phyloP scores from a whole-genome alignment of 371 early-diverging fungal genomes.

The Haplosporangium sp. region DNA sequence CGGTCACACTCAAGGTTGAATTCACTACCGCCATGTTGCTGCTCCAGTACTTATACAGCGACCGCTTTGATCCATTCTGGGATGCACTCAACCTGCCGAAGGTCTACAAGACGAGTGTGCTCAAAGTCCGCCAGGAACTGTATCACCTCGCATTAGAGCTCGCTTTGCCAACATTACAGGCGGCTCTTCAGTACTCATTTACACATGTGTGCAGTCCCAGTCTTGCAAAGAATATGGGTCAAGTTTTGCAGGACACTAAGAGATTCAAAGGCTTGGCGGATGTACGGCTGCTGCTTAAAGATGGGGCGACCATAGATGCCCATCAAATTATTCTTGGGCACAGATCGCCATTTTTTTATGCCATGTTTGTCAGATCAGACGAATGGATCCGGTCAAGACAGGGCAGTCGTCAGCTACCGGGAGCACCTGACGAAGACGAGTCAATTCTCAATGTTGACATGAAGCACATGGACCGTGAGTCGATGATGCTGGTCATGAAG shows the following conservation, averaged over 20 bases:
- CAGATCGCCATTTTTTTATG: slow-evolving; percentile 73
- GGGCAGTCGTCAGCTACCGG: slow-evolving; percentile 7
- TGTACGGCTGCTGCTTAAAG: slow-evolving; percentile 57
- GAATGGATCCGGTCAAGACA: slow-evolving; percentile 64
- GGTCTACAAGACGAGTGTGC: slow-evolving; percentile 14
- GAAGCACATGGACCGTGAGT: slow-evolving; percentile 59
- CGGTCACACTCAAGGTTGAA: slow-evolving; percentile 31
- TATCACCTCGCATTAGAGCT: slow-evolving; percentile 48
- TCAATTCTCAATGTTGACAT: slow-evolving; percentile 57
- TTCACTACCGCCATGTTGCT: slow-evolving; percentile 40
- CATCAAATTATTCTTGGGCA: slow-evolving; percentile 72
- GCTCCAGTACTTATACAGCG: slow-evolving; percentile 51
- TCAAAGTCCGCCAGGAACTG: slow-evolving; percentile 45
- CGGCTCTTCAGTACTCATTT: slow-evolving; percentile 46
- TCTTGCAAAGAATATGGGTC: slow-evolving; percentile 24
- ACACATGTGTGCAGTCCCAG: slow-evolving; percentile 44
- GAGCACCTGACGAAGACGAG: not conserved
- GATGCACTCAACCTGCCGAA: slow-evolving; percentile 29
- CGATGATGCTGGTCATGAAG: slow-evolving; percentile 60
- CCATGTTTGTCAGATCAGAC: slow-evolving; percentile 63
- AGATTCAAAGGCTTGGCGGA: slow-evolving; percentile 42
- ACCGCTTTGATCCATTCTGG: slow-evolving; percentile 54
- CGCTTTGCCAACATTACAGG: slow-evolving; percentile 37
- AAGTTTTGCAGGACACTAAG: slow-evolving; percentile 3
- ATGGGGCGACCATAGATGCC: slow-evolving; percentile 52